Evolutionary conservation across 2,329 filamentous ascomycete species (phyloP), one percentile per base, ranked within the genome.

Genomic region (Aspergillus fructus): DNA sequence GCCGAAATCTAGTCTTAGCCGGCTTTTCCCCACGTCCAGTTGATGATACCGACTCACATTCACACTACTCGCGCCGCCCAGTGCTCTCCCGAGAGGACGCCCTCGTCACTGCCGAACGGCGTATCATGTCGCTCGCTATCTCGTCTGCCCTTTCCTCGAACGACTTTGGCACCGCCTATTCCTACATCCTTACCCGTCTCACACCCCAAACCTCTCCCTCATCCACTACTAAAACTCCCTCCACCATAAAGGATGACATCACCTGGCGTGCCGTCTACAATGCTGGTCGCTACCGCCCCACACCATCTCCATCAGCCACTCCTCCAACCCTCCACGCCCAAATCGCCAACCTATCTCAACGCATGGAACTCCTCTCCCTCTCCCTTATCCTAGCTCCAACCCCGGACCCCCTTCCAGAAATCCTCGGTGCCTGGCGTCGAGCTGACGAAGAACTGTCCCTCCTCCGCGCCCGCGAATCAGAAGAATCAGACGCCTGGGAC

Each of bases 261-360:
- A 84, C 84, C 56, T 88, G 85, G 85, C 83, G 84, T 27, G 85
- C 85, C 34, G 85, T 85, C 13, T 83, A 86, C 67, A 79, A 81
- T 56, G 85, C 85, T 19, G 85, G 85, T 17, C 80, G 83, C 48
- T 81, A 85, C 72, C 78, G 79, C 51, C 63, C 73, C 3, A 48
- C 27, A 37, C 64, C 62, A 37, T 56, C 67, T 46, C 64, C 65
- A 46, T 64, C 66, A 53, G 70, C 59, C 60, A 65, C 67, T 53
- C 66, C 60, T 27, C 59, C 72, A 58, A 60, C 66, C 63, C 65
- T 78, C 30, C 71, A 71, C 59, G 64, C 75, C 61, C 69, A 80
- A 65, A 78, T 88, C 21, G 78, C 80, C 45, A 79, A 80, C 53
- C 78, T 88, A 13, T 83, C 86, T 53, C 85, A 88, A 68, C 79